Evolutionary conservation across 2,329 filamentous ascomycete genomes (phyloP).

Genomic region (Dothidotthia symphoricarpi): DNA sequence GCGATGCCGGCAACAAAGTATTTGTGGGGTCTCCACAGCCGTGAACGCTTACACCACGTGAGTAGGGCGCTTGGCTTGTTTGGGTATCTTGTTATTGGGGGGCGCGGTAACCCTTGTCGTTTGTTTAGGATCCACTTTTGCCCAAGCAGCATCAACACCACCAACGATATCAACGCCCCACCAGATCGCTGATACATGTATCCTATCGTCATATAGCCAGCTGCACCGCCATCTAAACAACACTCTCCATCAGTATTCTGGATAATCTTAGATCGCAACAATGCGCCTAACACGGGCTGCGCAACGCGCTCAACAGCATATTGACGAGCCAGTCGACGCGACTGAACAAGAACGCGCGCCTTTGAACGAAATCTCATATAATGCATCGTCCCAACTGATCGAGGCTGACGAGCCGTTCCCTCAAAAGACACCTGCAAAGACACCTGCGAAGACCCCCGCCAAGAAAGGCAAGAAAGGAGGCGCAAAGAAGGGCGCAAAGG

Average conservation of each 20-base stretch:
- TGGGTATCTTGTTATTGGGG: too few species aligned
- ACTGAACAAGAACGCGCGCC: slow-evolving; percentile 30
- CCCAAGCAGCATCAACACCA: slow-evolving; percentile 1
- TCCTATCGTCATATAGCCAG: slow-evolving; percentile 11
- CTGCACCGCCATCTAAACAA: neutral
- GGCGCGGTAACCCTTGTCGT: neutral
- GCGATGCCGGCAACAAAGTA: slow-evolving; percentile 1
- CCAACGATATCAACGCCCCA: slow-evolving; percentile 6
- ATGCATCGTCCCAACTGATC: slow-evolving; percentile 3
- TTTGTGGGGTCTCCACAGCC: neutral
- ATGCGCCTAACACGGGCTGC: slow-evolving; percentile 49
- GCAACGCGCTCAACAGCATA: slow-evolving; percentile 42
- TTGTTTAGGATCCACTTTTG: slow-evolving; percentile 19
- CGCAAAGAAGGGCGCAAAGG: slow-evolving; percentile 33
- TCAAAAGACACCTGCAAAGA: slow-evolving; percentile 7
- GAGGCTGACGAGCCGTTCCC: too few species aligned
- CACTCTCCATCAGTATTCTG: too few species aligned
- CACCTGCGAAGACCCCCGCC: slow-evolving; percentile 26
- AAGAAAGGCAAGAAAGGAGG: slow-evolving; percentile 34
- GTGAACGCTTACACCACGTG: neutral
- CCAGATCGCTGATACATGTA: slow-evolving; percentile 15
- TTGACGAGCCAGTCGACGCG: slow-evolving; percentile 39
- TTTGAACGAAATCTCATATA: slow-evolving; percentile 44
- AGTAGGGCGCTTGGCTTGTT: too few species aligned
- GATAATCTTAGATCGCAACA: slow-evolving; percentile 7